These are phyloP conservation scores for Boletus rufocinnamomeus DNA, from an alignment of 768 basidiomycete species.

Conservation along the genomic window DNA sequence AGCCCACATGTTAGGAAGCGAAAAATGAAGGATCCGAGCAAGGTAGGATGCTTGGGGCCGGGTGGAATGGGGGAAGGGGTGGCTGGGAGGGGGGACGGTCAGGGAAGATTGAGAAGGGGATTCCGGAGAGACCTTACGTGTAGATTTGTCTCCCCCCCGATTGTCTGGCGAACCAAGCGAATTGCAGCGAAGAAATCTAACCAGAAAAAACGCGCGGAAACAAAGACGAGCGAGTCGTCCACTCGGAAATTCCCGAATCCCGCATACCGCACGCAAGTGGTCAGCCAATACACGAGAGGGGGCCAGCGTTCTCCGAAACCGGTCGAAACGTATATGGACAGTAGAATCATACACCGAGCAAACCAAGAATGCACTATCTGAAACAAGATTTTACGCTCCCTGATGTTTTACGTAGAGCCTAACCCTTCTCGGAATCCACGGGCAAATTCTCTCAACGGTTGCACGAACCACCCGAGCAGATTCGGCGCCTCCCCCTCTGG, in stretches of 20 bases:
- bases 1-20: constrained; percentile 21
- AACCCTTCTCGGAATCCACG: constrained; percentile 69
- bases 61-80: constrained; percentile 5
- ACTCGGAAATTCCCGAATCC: constrained; percentile 34
- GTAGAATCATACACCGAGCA: constrained; percentile 13
- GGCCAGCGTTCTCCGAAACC: not conserved
- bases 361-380: not conserved
- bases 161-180: constrained; percentile 7
- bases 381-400: constrained; percentile 4
- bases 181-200: constrained; percentile 9
- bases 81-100: constrained; percentile 1
- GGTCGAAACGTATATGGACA: constrained; percentile 9
- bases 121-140: constrained; percentile 16
- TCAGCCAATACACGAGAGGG: constrained; percentile 7
- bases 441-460: constrained; percentile 64
- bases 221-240: constrained; percentile 6
- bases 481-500: constrained; percentile 49
- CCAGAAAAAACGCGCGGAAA: constrained; percentile 23
- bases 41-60: not conserved
- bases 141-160: constrained; percentile 12
- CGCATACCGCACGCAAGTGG: constrained; percentile 24
- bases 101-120: not conserved
- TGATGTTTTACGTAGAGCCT: constrained; percentile 23
- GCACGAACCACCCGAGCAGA: constrained; percentile 58
- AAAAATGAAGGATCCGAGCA: not conserved